Base-by-base conservation (phyloP, 2,329 filamentous ascomycete genomes). In the Verticillium isaacii region DNA sequence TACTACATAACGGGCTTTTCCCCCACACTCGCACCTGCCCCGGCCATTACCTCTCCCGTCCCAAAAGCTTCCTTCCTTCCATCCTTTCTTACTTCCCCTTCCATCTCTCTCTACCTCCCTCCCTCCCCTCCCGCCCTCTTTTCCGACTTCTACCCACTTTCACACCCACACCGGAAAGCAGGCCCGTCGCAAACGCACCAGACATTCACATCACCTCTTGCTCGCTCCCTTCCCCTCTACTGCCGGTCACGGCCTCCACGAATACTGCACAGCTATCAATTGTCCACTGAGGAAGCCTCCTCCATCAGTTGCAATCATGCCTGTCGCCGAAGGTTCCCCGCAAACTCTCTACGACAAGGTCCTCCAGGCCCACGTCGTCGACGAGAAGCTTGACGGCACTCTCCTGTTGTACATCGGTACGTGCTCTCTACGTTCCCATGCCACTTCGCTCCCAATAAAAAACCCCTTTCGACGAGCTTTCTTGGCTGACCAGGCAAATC, bases 331-430 rank as follows among this genome's bases (percentile, higher is more conserved):
- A 68, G 82, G 83, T 75, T 84, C 82, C 67, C 92, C 91, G 61
- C 89, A 89, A 78, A 97, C 93, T 70, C 85, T 97, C 73, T 98
- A 98, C 80, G 94, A 98, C 85, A 98, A 98, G 88, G 93, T 98
- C 78, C 90, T 98, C 71, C 87, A 92, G 71, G 89, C 89, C 80
- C 95, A 99, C 77, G 89, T 98, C 71, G 93, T 99, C 73, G 92
- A 97, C 72, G 91, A 96, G 85, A 92, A 93, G 84, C 86, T 92
- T 61, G 94, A 98, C 78, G 94, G 94, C 78, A 97, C 93, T 62
- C 83, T 96, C 70, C 81, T 97, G 67, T 84, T 98, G 63, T 98
- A 98, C 76, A 98, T 98, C 73, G 92, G 92, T 93, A 82, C 68
- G 86, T 75, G 32, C 12, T 25, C 14, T 14, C 34, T 36, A 14